Conservation (phyloP, 345 rosid genomes). For the Lenwebbia sp. region DNA sequence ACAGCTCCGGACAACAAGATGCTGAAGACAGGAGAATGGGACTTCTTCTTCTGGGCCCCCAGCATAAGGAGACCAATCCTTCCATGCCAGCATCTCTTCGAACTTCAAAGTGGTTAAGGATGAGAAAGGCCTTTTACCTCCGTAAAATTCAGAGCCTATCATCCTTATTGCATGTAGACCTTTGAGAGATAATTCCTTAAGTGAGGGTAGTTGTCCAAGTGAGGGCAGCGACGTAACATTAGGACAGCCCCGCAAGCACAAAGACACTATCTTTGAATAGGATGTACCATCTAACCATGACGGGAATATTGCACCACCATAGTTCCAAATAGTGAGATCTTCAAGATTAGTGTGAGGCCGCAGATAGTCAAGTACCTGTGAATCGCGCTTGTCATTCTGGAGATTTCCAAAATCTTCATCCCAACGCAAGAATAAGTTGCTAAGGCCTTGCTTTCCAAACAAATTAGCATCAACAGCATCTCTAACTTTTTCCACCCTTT, state of each 20-base stretch:
- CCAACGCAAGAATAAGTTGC: background rate
- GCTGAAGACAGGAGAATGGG: background rate
- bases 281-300: background rate
- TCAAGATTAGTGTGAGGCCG: background rate
- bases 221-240: background rate
- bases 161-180: background rate
- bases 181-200: background rate
- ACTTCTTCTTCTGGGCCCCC: background rate
- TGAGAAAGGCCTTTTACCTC: background rate
- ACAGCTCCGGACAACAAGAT: background rate
- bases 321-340: background rate
- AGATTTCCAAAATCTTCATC: background rate
- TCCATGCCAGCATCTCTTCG: background rate
- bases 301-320: background rate
- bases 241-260: background rate
- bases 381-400: accelerated
- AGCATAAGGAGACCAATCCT: background rate
- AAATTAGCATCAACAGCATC: background rate
- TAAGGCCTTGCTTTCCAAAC: background rate
- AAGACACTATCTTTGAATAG: background rate
- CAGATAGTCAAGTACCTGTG: background rate
- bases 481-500: background rate
- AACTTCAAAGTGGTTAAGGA: background rate
- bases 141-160: background rate
- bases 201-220: background rate